These are phyloP conservation scores for Candolleomyces eurysporus DNA, from an alignment of 768 basidiomycete species.

Conservation along the genomic window DNA sequence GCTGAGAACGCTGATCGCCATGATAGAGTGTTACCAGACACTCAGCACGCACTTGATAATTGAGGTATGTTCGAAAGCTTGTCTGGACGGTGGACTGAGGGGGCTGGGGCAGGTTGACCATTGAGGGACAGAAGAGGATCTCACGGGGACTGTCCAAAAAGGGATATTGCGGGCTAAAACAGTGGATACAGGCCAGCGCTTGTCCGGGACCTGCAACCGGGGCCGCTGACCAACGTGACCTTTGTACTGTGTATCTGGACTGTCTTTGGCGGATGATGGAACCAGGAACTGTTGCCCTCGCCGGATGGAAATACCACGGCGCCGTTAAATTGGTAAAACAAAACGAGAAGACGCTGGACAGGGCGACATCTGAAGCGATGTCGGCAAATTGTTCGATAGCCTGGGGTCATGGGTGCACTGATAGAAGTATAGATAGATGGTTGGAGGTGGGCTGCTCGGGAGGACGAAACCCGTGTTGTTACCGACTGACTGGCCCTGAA, in stretches of 20 bases:
- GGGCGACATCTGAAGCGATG: background rate
- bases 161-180: background rate
- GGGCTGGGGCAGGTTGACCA: background rate
- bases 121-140: background rate
- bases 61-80: slow-evolving; percentile 2
- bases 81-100: background rate
- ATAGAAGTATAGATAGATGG: background rate
- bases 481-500: background rate
- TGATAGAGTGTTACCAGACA: background rate
- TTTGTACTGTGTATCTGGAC: no score
- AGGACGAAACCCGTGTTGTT: background rate
- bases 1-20: background rate
- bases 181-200: background rate
- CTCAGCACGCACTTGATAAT: background rate
- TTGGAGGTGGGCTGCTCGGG: background rate
- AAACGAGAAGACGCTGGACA: background rate
- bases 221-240: slow-evolving; percentile 1
- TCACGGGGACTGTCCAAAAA: background rate
- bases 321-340: background rate
- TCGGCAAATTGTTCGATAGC: slow-evolving; percentile 8
- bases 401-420: slow-evolving; percentile 2
- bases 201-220: background rate
- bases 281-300: background rate
- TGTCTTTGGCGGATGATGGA: background rate
- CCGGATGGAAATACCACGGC: slow-evolving; percentile 5